phyloP scores from a whole-genome alignment of 2,329 filamentous ascomycete genomes.

The Arthroderma sp. region DNA sequence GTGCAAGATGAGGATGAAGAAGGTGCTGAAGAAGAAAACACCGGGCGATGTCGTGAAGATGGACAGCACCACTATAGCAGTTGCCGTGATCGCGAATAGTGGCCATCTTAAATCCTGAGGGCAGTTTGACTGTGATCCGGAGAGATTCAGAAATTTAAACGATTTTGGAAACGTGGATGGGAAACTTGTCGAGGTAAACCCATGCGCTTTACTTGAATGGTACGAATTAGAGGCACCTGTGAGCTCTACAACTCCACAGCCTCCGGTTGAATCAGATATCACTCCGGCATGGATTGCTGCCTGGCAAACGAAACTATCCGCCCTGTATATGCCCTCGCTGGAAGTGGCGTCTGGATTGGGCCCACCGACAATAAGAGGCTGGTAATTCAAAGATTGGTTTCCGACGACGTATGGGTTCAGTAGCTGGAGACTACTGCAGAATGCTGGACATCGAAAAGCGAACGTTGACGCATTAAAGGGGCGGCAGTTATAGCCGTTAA shows the following conservation, averaged over 20 bases:
- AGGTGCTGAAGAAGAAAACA: conserved; percentile 74
- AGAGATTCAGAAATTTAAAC: conserved; percentile 59
- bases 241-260: conserved; percentile 67
- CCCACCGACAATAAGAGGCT: conserved; percentile 40
- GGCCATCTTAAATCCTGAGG: conserved; percentile 74
- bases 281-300: conserved; percentile 74
- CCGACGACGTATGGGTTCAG: conserved; percentile 40
- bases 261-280: conserved; percentile 56
- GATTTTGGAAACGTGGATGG: conserved; percentile 81
- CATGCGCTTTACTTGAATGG: conserved; percentile 51
- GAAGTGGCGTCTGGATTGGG: conserved; percentile 24
- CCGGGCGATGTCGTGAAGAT: conserved; percentile 67
- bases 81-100: conserved; percentile 64
- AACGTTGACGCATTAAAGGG: conserved; percentile 40
- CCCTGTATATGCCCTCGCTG: conserved; percentile 55
- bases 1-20: conserved; percentile 74
- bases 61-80: conserved; percentile 64
- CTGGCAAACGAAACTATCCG: conserved; percentile 77
- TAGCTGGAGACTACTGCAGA: conserved; percentile 35
- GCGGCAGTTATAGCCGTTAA: conserved; percentile 43
- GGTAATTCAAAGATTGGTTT: conserved; percentile 38
- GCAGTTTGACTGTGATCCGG: conserved; percentile 41
- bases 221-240: conserved; percentile 56
- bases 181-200: conserved; percentile 65
- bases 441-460: conserved; percentile 44